These are phyloP conservation scores for Cladosporium sp. DNA, from an alignment of 2,329 filamentous ascomycete species.

Conservation along the genomic window DNA sequence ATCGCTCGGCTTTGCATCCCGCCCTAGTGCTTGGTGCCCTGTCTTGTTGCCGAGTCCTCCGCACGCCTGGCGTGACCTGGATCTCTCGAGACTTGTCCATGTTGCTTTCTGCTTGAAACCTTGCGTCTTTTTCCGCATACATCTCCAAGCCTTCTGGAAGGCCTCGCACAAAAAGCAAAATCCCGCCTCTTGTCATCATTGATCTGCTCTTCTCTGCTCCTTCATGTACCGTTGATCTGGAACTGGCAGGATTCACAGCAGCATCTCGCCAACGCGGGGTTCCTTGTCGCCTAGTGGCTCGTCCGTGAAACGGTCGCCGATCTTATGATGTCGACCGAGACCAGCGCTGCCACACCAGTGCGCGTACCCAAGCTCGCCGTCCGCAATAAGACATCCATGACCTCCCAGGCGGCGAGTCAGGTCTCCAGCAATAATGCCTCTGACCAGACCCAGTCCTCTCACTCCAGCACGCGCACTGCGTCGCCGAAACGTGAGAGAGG, in stretches of 20 bases:
- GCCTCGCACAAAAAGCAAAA: neutral
- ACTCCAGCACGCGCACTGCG: neutral
- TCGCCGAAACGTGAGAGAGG: constrained; percentile 1
- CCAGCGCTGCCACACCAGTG: constrained; percentile 14
- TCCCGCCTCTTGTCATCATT: neutral
- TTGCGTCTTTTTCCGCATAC: neutral
- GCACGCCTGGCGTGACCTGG: constrained; percentile 1
- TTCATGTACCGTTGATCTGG: neutral
- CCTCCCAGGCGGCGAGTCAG: neutral
- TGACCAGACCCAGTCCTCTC: neutral
- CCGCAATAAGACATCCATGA: constrained; percentile 13
- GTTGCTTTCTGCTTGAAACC: neutral
- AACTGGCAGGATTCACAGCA: constrained; percentile 9
- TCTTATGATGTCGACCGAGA: constrained; percentile 11
- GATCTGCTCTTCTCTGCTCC: no score
- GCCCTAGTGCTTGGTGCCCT: constrained; percentile 7
- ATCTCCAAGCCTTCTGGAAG: neutral
- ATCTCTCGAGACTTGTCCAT: neutral
- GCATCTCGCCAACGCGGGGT: constrained; percentile 11
- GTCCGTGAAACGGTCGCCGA: constrained; percentile 7
- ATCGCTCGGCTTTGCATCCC: constrained; percentile 8
- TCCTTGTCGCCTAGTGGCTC: constrained; percentile 1
- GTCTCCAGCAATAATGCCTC: constrained; percentile 4
- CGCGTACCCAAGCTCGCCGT: constrained; percentile 25
- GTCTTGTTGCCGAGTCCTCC: constrained; percentile 11